Percentiles rank a stretch among this genome's conserved stretches.
These are phyloP conservation scores for Knoxia roxburghii DNA, from an alignment of 257 asterid species.

Conservation along the genomic window DNA sequence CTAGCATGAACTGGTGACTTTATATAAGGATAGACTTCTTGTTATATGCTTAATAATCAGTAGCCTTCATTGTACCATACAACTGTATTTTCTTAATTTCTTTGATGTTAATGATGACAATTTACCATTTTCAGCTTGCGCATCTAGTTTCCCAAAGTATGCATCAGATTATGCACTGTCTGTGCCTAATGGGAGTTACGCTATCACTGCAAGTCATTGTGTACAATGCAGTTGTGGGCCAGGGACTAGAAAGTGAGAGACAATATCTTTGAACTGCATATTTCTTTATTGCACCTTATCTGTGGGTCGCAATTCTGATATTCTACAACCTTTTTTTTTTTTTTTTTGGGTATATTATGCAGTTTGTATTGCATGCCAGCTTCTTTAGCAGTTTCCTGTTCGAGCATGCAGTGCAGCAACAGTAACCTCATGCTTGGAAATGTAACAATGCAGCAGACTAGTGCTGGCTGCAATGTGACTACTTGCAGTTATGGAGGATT, in stretches of 20 bases:
- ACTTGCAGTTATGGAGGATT: slow-evolving; percentile 79
- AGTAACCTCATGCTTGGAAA: slow-evolving; percentile 92
- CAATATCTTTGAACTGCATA: background rate
- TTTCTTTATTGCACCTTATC: too few species aligned
- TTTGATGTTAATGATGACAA: background rate
- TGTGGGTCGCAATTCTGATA: background rate
- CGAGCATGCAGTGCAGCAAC: slow-evolving; percentile 91
- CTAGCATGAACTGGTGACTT: background rate
- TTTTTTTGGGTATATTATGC: too few species aligned
- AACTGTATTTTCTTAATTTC: background rate
- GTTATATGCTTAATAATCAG: background rate
- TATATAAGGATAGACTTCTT: background rate
- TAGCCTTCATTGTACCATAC: background rate
- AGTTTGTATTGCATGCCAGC: slow-evolving; percentile 95
- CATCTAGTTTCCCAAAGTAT: slow-evolving; percentile 65
- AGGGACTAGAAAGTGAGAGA: slow-evolving; percentile 78
- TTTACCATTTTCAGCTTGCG: slow-evolving; percentile 63
- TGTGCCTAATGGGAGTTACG: slow-evolving; percentile 91
- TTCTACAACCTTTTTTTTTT: background rate
- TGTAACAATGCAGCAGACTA: slow-evolving; percentile 60
- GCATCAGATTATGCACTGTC: slow-evolving; percentile 70
- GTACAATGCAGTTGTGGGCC: slow-evolving; percentile 98
- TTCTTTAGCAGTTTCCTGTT: slow-evolving; percentile 87
- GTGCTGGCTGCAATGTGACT: slow-evolving; percentile 93
- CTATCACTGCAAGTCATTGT: slow-evolving; percentile 83